Percentiles rank a stretch among this genome's conserved stretches.
Evolutionary conservation across 1,284 basidiomycete genomes (phyloP).

Genomic region (Leccinum subspadiceum): DNA sequence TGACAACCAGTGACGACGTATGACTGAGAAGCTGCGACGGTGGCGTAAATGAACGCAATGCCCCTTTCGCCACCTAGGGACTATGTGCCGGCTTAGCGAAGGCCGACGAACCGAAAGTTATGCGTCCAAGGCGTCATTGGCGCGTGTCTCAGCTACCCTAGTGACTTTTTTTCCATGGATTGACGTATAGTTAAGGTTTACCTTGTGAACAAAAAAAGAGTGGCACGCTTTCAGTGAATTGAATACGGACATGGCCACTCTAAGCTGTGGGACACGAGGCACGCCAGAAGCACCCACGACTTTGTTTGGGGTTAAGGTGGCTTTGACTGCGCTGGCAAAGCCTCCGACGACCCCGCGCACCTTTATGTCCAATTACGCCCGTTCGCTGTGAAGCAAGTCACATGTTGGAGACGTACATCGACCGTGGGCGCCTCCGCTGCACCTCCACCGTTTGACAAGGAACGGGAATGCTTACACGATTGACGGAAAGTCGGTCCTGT

Average conservation of each 20-base stretch:
- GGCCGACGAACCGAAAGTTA: conserved; percentile 11
- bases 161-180: conserved; percentile 14
- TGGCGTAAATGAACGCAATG: conserved; percentile 20
- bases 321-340: conserved; percentile 13
- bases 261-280: conserved; percentile 24
- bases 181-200: conserved; percentile 24
- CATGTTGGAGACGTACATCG: not conserved
- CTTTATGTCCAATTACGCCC: conserved; percentile 7
- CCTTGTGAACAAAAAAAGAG: conserved; percentile 5
- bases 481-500: not conserved
- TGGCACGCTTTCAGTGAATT: conserved; percentile 5
- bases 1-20: not conserved
- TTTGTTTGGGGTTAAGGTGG: conserved; percentile 27
- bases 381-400: conserved; percentile 22
- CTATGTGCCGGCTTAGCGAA: conserved; percentile 17
- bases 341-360: not conserved
- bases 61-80: conserved; percentile 29
- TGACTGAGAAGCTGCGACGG: conserved; percentile 8
- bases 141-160: conserved; percentile 23
- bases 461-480: not conserved
- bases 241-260: conserved; percentile 6
- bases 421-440: conserved; percentile 1
- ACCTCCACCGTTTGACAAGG: not conserved
- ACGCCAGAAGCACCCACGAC: conserved; percentile 29
- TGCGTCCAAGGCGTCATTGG: conserved; percentile 16